Evolutionary conservation across 805 yeast genomes (phyloP).

Genomic region (Starmerella sirachaensis): DNA sequence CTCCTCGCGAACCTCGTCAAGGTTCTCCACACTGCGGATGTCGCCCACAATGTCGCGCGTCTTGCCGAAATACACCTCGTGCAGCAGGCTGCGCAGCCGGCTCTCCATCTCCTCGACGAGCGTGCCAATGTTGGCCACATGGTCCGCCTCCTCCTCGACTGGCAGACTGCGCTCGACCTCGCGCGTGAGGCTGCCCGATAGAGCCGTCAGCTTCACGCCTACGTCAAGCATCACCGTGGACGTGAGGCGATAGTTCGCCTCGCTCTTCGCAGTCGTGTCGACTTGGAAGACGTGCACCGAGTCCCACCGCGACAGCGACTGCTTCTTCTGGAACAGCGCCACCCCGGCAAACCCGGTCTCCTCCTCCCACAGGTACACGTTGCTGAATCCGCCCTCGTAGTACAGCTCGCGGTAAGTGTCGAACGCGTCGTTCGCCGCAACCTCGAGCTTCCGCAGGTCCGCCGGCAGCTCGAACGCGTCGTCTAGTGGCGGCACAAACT

Average conservation of each 20-base stretch:
- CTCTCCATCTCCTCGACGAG: constrained; percentile 80
- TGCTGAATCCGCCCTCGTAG: constrained; percentile 86
- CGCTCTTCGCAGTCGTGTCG: background rate
- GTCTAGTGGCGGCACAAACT: constrained; percentile 48
- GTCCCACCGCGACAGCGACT: constrained; percentile 50
- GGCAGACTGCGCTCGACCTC: constrained; percentile 48
- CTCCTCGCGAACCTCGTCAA: constrained; percentile 32
- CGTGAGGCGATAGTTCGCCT: constrained; percentile 52
- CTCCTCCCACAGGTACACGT: constrained; percentile 85
- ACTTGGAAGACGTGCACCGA: constrained; percentile 87
- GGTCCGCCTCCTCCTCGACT: constrained; percentile 45
- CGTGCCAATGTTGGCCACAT: constrained; percentile 74
- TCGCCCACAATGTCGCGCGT: constrained; percentile 78
- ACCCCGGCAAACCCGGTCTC: constrained; percentile 78
- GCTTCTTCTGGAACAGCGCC: constrained; percentile 59
- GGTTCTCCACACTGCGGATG: constrained; percentile 36
- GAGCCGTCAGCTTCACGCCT: constrained; percentile 32
- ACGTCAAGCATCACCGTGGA: constrained; percentile 78
- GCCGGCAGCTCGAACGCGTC: constrained; percentile 52
- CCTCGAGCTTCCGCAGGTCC: constrained; percentile 59
- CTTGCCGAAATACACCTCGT: constrained; percentile 91
- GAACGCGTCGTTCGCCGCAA: constrained; percentile 76
- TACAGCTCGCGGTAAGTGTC: constrained; percentile 87
- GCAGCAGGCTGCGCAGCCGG: constrained; percentile 72
- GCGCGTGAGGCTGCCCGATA: constrained; percentile 78